Base-by-base conservation (phyloP, 2,329 filamentous ascomycete genomes). In the Aspergillus ibericus region DNA sequence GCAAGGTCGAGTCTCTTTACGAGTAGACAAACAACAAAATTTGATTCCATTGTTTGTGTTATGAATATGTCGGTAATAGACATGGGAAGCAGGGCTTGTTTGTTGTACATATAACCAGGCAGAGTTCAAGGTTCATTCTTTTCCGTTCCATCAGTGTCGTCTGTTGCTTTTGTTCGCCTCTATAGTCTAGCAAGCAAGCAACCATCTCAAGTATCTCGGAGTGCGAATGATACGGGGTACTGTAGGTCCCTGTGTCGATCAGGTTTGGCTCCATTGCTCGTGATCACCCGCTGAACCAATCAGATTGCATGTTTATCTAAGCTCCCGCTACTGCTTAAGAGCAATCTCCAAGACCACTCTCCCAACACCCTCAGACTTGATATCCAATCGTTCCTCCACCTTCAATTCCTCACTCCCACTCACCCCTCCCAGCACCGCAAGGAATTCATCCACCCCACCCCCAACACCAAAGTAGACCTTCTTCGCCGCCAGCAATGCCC, bases 391-490 rank as follows among this genome's bases (percentile, higher is more conserved):
- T 47, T 74, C 66, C 50, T 67, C 68, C 16, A 74, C 70, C 22
- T 66, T 63, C 56, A 77, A 29, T 55, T 62, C 32, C 56, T 62
- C 56, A 58, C 65, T 59, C 5, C 61, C 59, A 60, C 67, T 56
- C 6, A 76, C 61, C 13, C 65, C 65, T 42, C 63, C 59, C 48
- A 77, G 36, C 15, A 73, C 71, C 16, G 66, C 62, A 47, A 77
- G 64, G 63, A 88, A 85, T 35, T 84, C 84, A 72, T 87, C 84
- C 9, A 88, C 83, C 29, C 85, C 85, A 1, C 86, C 86, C 1
- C 86, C 86, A 29, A 88, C 85, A 0, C 86, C 86, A 67, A 88
- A 88, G 72, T 88, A 88, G 40, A 88, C 81, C 62, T 82, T 79
- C 73, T 88, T 88, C 2, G 86, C 86, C 8, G 84, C 86, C 5